Evolutionary conservation across 805 yeast genomes (phyloP).

Genomic region (Spathaspora passalidarum): DNA sequence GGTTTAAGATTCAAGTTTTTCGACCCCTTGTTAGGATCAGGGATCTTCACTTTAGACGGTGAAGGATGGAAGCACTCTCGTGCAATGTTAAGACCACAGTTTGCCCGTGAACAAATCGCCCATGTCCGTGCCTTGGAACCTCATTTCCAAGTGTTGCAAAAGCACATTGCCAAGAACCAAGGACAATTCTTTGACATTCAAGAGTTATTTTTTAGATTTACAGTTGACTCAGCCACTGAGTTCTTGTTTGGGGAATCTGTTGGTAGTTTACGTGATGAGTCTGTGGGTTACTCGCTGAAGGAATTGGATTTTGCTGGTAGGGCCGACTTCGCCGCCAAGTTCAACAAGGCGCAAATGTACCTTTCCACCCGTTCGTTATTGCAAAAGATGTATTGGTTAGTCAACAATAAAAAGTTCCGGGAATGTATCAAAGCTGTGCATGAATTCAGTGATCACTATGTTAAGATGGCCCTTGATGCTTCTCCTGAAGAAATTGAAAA

Average conservation of each 20-base stretch:
- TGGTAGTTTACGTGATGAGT: constrained; percentile 20
- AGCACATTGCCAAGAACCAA: constrained; percentile 15
- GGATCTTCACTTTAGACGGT: constrained; percentile 38
- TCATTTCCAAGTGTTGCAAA: constrained; percentile 24
- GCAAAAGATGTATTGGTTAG: constrained; percentile 26
- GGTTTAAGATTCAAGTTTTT: constrained; percentile 30
- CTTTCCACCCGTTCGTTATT: constrained; percentile 29
- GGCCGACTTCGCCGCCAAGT: constrained; percentile 22
- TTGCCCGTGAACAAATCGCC: constrained; percentile 35
- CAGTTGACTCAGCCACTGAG: constrained; percentile 40
- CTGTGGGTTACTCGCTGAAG: constrained; percentile 18
- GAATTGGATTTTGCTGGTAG: constrained; percentile 20
- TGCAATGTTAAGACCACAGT: constrained; percentile 37
- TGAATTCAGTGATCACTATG: constrained; percentile 26
- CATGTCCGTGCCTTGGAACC: constrained; percentile 30
- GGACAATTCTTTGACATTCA: constrained; percentile 29
- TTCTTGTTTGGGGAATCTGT: constrained; percentile 39
- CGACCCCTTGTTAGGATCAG: constrained; percentile 34
- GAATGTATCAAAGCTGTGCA: constrained; percentile 30
- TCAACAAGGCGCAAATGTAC: constrained; percentile 32
- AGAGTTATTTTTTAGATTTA: constrained; percentile 31
- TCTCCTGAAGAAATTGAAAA: constrained; percentile 27
- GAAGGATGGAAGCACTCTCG: constrained; percentile 36
- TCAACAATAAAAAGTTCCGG: constrained; percentile 31
- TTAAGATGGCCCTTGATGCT: constrained; percentile 27